phyloP scores from a whole-genome alignment of 1,284 basidiomycete species.

The Gymnopus androsaceus region DNA sequence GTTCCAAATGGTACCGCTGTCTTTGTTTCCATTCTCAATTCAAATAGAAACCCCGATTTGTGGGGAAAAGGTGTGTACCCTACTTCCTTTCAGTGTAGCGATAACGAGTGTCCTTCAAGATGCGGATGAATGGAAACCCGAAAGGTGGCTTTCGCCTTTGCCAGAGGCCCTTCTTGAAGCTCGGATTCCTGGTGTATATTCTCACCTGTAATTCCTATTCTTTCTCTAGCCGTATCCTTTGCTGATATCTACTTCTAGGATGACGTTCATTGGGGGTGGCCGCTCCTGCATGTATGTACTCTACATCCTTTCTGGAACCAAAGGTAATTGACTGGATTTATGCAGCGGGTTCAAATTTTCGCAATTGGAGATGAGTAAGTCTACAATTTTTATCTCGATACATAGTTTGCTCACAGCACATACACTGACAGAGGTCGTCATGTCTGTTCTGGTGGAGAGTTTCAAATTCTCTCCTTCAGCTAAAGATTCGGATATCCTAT shows the following conservation, averaged over 20 bases:
- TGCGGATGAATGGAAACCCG: constrained; percentile 36
- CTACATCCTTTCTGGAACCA: not conserved
- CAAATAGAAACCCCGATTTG: constrained; percentile 31
- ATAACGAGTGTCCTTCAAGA: constrained; percentile 18
- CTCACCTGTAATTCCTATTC: constrained; percentile 10
- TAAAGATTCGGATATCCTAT: too few species aligned
- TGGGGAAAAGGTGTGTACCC: constrained; percentile 28
- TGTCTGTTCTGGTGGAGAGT: too few species aligned
- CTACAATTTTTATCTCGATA: too few species aligned
- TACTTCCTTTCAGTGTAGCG: not conserved
- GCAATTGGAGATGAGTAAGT: constrained; percentile 34
- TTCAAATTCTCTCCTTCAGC: too few species aligned
- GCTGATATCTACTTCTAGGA: constrained; percentile 16
- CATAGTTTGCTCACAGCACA: too few species aligned
- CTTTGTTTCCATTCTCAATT: constrained; percentile 27
- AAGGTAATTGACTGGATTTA: not conserved
- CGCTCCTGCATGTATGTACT: constrained; percentile 30
- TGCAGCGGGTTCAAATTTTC: constrained; percentile 33
- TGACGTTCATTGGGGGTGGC: constrained; percentile 33
- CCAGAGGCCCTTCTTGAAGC: constrained; percentile 20
- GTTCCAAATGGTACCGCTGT: constrained; percentile 27
- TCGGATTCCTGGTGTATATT: constrained; percentile 15
- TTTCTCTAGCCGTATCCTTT: constrained; percentile 3
- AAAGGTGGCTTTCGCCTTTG: constrained; percentile 33
- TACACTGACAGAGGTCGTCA: too few species aligned